Base-by-base conservation (phyloP, 2,329 filamentous ascomycete species). In the Clonostachys chloroleuca region DNA sequence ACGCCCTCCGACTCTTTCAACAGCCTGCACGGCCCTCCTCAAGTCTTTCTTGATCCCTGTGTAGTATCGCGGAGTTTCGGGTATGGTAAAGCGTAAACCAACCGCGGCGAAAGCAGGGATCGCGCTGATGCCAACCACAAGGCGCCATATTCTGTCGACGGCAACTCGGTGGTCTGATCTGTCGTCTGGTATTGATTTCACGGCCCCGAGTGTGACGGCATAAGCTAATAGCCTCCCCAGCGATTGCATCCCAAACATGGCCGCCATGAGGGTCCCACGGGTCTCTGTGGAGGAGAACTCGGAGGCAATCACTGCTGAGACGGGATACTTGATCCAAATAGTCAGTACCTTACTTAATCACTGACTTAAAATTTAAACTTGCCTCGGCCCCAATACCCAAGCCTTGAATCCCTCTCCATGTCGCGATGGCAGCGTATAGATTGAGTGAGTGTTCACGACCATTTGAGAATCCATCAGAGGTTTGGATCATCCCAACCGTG, bases 181-280 rank as follows among this genome's bases (percentile, higher is more conserved):
- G 74, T 69, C 8, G 69, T 64, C 8, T 73, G 64, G 51, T 76
- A 58, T 6, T 67, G 14, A n/a, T 13, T n/a, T n/a, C 14, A 39
- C 9, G 36, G 36, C 36, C 7, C 36, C 36, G 5, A 39, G 56
- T 2, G 55, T 63, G 52, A 77, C 69, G 37, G 78, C 63, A 16
- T 84, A 83, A 13, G 83, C 83, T 2, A 83, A 69, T 3, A 85
- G 77, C 56, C 87, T 83, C 6, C 84, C 84, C 9, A 87, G 66
- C 2, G 84, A 82, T 54, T 87, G 84, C 78, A 85, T 86, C 54
- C 85, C 73, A 59, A 87, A 87, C 34, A 87, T 82, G 5, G 75
- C 76, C 6, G 83, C 80, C 52, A 87, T 68, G 83, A 87, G 87
- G 17, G 74, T 79, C n/a, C 78, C 78, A 43, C 84, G 70, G n/a